Evolutionary conservation across 163 green algal species (phyloP).

Genomic region (Prototheca stagnorum): DNA sequence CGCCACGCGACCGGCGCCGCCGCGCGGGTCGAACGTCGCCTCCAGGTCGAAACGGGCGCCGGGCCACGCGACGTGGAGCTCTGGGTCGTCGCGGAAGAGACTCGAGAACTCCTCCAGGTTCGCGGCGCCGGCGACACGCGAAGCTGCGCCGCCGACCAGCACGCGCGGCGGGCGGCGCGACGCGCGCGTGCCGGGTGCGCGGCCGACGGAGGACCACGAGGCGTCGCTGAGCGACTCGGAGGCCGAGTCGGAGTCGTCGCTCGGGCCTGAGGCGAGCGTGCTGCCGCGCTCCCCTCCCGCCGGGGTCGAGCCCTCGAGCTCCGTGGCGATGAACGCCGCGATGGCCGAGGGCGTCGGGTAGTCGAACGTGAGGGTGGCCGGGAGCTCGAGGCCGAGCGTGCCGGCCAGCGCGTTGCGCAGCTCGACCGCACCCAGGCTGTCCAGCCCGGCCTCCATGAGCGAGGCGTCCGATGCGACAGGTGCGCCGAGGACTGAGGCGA

Average conservation of each 20-base stretch:
- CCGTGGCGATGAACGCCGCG: constrained; percentile 8
- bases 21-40: constrained; percentile 14
- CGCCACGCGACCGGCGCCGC: constrained; percentile 12
- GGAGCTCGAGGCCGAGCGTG: constrained; percentile 30
- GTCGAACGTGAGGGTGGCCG: constrained; percentile 66
- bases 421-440: constrained; percentile 32
- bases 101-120: too few relatives aligned
- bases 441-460: constrained; percentile 34
- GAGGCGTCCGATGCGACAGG: constrained; percentile 7
- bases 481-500: constrained; percentile 7
- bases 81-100: too few relatives aligned
- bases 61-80: constrained; percentile 33
- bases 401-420: constrained; percentile 23
- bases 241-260: not conserved
- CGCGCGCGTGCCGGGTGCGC: not conserved
- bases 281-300: not conserved
- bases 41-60: constrained; percentile 43
- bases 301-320: not conserved
- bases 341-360: constrained; percentile 49
- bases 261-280: too few relatives aligned
- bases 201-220: not conserved
- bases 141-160: constrained; percentile 1
- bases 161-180: not conserved
- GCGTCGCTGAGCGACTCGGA: not conserved
- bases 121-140: constrained; percentile 9